These are phyloP conservation scores for Diaporthe amygdali DNA, from an alignment of 2,329 filamentous ascomycete species.

Conservation along the genomic window DNA sequence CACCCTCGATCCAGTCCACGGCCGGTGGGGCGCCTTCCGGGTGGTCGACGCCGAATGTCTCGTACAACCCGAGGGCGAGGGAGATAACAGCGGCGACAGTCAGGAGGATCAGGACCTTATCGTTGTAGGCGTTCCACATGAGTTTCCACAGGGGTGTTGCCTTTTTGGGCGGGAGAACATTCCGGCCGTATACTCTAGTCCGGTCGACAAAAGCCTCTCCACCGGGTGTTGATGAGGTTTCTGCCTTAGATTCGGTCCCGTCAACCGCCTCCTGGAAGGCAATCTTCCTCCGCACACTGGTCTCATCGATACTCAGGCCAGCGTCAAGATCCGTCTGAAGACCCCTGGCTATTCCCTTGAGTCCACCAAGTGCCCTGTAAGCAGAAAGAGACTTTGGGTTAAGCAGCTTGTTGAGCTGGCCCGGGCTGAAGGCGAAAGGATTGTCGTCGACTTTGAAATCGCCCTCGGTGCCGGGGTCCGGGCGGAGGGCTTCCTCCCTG, in stretches of 20 bases:
- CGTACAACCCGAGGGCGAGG: constrained; percentile 72
- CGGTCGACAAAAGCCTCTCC: constrained; percentile 51
- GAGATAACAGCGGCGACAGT: constrained; percentile 73
- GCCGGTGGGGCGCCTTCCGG: constrained; percentile 42
- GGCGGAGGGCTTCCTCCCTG: constrained; percentile 60
- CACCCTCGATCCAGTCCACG: constrained; percentile 68
- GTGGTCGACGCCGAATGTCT: constrained; percentile 58
- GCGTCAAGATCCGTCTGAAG: constrained; percentile 65
- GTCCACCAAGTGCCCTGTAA: constrained; percentile 74
- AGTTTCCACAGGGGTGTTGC: constrained; percentile 62
- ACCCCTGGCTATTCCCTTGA: constrained; percentile 75
- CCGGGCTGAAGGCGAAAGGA: constrained; percentile 73
- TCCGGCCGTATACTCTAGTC: constrained; percentile 64
- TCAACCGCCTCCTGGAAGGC: constrained; percentile 37
- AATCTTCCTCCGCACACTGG: constrained; percentile 31
- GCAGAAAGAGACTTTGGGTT: constrained; percentile 78
- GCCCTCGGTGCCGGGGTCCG: constrained; percentile 71
- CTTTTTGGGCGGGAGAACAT: constrained; percentile 65
- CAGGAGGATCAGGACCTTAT: constrained; percentile 74
- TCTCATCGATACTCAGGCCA: constrained; percentile 74
- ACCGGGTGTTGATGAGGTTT: constrained; percentile 22
- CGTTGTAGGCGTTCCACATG: constrained; percentile 74
- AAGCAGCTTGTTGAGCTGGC: constrained; percentile 75
- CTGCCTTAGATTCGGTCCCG: constrained; percentile 10
- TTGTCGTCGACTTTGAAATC: constrained; percentile 72